Conservation (phyloP, 1,284 basidiomycete species). For the Coriolopsis trogii region DNA sequence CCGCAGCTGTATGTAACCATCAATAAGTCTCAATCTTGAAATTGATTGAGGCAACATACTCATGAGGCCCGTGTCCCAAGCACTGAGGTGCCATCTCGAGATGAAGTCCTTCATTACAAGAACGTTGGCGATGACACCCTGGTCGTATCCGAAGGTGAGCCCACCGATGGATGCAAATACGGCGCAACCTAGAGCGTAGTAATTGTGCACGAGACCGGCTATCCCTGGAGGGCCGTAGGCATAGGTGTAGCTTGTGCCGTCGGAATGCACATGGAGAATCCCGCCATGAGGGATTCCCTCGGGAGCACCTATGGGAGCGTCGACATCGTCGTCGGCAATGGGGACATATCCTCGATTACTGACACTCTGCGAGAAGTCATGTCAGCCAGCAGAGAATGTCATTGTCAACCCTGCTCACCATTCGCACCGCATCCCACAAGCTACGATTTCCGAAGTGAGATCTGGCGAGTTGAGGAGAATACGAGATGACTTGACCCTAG, state of each 20-base stretch:
- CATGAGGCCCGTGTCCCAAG: conserved; percentile 75
- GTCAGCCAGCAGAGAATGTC: no score
- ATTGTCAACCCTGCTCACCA: no score
- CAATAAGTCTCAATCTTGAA: no score
- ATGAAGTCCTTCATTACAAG: conserved; percentile 81
- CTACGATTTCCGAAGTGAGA: no score
- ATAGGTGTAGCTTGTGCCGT: conserved; percentile 53
- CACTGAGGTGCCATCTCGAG: conserved; percentile 64
- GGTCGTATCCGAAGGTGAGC: conserved; percentile 68
- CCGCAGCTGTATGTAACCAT: no score
- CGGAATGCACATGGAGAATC: conserved; percentile 31
- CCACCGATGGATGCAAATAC: conserved; percentile 79
- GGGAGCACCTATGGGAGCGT: neutral
- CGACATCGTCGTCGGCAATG: conserved; percentile 10
- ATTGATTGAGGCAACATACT: conserved; percentile 47
- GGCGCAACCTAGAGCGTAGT: conserved; percentile 63
- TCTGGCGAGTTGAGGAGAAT: no score
- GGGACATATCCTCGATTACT: conserved; percentile 16
- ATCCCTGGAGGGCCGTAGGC: conserved; percentile 70
- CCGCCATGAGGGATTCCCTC: conserved; percentile 29
- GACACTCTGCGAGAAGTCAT: conserved; percentile 3
- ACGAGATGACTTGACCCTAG: no score
- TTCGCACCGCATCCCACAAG: no score
- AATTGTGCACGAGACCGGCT: conserved; percentile 62
- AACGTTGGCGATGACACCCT: conserved; percentile 71